phyloP scores from a whole-genome alignment of 495 filamentous ascomycete genomes.

The Penicillium mononematosum region DNA sequence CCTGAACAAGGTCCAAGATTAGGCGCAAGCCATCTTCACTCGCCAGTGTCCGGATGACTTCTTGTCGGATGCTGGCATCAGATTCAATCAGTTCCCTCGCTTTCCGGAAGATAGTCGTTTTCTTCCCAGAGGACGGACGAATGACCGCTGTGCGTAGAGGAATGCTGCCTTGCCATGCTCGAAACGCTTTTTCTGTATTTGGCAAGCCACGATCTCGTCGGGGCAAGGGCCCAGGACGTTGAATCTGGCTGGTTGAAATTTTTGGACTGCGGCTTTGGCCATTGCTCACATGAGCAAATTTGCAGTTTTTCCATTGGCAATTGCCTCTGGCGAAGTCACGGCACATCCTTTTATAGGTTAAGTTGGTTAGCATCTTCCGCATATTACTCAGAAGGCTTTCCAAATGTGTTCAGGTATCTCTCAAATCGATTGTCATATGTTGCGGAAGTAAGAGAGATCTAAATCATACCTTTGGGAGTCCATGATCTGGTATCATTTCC shows the following conservation, averaged over 20 bases:
- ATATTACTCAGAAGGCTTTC: not conserved
- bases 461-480: not conserved
- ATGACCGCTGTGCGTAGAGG: constrained; percentile 1
- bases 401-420: not conserved
- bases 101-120: constrained; percentile 21
- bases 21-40: constrained; percentile 28
- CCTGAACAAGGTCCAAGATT: constrained; percentile 29
- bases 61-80: constrained; percentile 26
- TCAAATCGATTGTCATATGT: not conserved
- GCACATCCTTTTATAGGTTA: constrained; percentile 9
- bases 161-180: constrained; percentile 16
- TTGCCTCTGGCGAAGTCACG: constrained; percentile 17
- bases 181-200: constrained; percentile 13
- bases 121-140: constrained; percentile 1
- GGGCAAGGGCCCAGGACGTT: not conserved
- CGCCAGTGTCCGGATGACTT: constrained; percentile 30
- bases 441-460: not conserved
- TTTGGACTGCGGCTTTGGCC: not conserved
- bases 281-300: constrained; percentile 15
- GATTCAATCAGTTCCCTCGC: constrained; percentile 25
- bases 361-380: not conserved
- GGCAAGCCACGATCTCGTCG: not conserved
- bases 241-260: not conserved
- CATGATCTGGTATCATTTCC: not conserved
- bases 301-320: constrained; percentile 19